Conservation (phyloP, 1,139 yeast species). For the Scheffersomyces illinoinensis region DNA sequence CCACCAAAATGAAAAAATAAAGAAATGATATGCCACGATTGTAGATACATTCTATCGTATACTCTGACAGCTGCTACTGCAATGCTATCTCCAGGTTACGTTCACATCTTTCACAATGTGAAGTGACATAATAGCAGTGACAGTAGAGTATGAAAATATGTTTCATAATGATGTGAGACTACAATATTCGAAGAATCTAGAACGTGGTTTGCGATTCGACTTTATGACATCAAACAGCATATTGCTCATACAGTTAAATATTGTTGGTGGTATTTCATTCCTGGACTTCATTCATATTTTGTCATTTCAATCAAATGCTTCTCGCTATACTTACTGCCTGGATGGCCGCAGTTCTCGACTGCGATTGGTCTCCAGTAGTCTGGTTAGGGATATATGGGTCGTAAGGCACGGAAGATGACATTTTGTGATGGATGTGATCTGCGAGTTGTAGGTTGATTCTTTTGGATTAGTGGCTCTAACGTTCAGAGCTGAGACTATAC, state of each 20-base stretch:
- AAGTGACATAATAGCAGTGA: too few species aligned
- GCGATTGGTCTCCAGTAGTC: constrained; percentile 52
- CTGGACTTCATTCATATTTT: not conserved
- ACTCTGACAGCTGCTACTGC: too few species aligned
- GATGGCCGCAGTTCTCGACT: constrained; percentile 77
- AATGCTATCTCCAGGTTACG: too few species aligned
- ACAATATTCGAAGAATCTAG: too few species aligned
- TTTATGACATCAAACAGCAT: too few species aligned
- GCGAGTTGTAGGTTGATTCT: not conserved
- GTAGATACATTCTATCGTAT: too few species aligned
- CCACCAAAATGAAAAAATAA: not conserved
- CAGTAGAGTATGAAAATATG: too few species aligned
- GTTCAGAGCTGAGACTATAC: not conserved
- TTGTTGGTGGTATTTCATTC: too few species aligned
- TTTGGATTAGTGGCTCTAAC: not conserved
- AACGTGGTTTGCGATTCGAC: too few species aligned
- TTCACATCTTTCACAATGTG: too few species aligned
- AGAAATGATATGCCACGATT: not conserved
- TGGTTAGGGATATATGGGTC: constrained; percentile 85
- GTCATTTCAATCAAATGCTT: not conserved
- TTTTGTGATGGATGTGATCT: constrained; percentile 17
- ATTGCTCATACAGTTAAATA: too few species aligned
- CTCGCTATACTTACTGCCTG: constrained; percentile 62
- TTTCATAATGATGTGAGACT: too few species aligned
- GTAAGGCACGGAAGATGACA: constrained; percentile 85